Conservation (phyloP, 2,329 filamentous ascomycete species). For the Phaeosphaeria sp. region DNA sequence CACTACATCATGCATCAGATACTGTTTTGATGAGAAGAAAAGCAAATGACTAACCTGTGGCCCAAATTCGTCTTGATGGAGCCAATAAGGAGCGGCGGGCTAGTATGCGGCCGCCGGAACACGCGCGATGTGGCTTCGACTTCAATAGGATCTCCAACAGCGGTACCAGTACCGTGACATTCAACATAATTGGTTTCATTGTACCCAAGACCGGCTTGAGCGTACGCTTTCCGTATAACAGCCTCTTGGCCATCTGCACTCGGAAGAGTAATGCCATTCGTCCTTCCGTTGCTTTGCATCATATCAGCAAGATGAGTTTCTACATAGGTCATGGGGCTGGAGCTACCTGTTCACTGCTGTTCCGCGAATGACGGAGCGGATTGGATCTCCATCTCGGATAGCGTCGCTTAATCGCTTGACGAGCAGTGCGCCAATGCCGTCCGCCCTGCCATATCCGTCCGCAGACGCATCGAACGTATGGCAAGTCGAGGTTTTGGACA, state of each 20-base stretch:
- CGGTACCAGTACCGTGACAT: too few species aligned
- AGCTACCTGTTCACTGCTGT: background rate
- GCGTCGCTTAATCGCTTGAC: constrained; percentile 1
- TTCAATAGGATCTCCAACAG: too few species aligned
- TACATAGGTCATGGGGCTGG: background rate
- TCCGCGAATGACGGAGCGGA: background rate
- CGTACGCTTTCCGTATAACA: background rate
- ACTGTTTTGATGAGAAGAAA: background rate
- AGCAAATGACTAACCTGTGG: background rate
- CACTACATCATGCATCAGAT: constrained; percentile 57
- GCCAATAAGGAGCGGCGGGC: background rate
- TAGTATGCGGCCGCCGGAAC: too few species aligned
- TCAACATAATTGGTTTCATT: background rate
- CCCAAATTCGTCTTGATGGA: background rate
- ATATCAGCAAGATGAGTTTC: background rate
- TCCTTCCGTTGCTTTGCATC: background rate
- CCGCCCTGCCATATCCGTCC: background rate
- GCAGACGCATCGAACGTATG: background rate
- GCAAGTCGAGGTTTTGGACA: constrained; percentile 11
- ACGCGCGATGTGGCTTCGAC: too few species aligned
- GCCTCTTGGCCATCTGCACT: background rate
- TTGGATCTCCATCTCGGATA: background rate
- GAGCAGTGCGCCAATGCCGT: background rate
- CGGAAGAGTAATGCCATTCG: background rate
- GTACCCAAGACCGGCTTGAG: background rate